Percentiles rank a stretch among this genome's conserved stretches.
Conservation (phyloP, 1,139 yeast genomes). For the Arxiozyma bovina region DNA sequence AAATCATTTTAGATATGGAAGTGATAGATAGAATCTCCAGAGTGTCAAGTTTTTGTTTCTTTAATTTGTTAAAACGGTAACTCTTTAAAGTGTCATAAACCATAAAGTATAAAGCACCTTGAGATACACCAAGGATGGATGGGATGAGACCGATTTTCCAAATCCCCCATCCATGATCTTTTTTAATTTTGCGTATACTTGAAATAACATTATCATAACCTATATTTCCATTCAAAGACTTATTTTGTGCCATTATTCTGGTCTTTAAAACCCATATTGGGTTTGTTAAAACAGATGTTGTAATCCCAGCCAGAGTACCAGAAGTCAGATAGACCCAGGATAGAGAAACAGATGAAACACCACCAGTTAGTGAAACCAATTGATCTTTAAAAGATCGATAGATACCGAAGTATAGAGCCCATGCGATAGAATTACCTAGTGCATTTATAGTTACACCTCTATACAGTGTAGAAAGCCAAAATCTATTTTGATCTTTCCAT, state of each 20-base stretch:
- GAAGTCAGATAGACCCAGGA: conserved; percentile 37
- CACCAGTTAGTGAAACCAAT: conserved; percentile 11
- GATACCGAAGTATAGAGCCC: conserved; percentile 78
- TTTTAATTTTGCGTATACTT: conserved; percentile 38
- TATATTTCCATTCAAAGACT: conserved; percentile 30
- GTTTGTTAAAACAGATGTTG: conserved; percentile 71
- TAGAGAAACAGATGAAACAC: conserved; percentile 9
- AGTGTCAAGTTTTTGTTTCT: conserved; percentile 35
- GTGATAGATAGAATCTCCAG: conserved; percentile 56
- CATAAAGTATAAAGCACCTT: conserved; percentile 82
- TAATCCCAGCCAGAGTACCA: conserved; percentile 61
- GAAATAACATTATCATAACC: conserved; percentile 52
- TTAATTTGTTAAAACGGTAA: conserved; percentile 11
- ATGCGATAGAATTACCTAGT: conserved; percentile 74
- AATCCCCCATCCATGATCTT: conserved; percentile 57
- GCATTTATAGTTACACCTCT: conserved; percentile 78
- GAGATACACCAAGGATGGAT: conserved; percentile 72
- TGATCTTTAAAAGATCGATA: conserved; percentile 52
- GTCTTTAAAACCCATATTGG: conserved; percentile 98
- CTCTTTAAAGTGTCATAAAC: conserved; percentile 67
- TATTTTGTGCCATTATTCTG: conserved; percentile 59
- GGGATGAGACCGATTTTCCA: conserved; percentile 84
- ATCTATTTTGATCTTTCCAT: not conserved
- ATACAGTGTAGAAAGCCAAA: conserved; percentile 33
- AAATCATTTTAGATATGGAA: conserved; percentile 57